Evolutionary conservation across 2,329 filamentous ascomycete genomes (phyloP).

Genomic region (Celoporthe dispersa): DNA sequence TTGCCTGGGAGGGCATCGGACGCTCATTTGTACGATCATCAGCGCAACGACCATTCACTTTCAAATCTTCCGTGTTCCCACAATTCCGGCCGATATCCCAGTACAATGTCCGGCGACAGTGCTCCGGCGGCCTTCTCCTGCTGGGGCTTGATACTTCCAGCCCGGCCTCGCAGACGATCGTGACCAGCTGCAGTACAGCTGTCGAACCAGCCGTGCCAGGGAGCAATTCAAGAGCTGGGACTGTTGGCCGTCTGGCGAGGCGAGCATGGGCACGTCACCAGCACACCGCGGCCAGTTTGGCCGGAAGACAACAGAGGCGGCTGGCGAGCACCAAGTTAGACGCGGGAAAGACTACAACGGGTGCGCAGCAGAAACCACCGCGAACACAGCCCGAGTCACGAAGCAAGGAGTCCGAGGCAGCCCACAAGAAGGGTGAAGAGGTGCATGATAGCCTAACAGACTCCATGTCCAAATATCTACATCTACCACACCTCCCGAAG

Average conservation of each 20-base stretch:
- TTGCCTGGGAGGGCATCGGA: conserved; percentile 27
- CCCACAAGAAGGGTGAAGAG: conserved; percentile 5
- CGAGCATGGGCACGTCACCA: conserved; percentile 43
- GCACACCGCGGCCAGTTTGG: conserved; percentile 36
- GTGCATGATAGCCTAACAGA: conserved; percentile 43
- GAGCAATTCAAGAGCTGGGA: conserved; percentile 37
- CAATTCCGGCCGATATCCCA: conserved; percentile 32
- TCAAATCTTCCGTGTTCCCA: conserved; percentile 36
- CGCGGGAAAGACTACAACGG: conserved; percentile 29
- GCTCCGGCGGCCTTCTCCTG: conserved; percentile 59
- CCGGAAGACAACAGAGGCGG: conserved; percentile 34
- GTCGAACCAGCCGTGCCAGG: conserved; percentile 42
- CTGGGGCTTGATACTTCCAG: conserved; percentile 49
- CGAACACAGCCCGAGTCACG: conserved; percentile 32
- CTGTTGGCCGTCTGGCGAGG: conserved; percentile 42
- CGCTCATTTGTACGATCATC: conserved; percentile 17
- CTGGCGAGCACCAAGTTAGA: conserved; percentile 38
- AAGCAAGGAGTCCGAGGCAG: conserved; percentile 43
- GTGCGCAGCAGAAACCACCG: conserved; percentile 21
- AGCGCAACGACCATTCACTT: conserved; percentile 31
- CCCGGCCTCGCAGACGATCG: conserved; percentile 44
- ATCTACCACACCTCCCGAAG: conserved; percentile 63
- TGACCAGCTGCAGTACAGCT: conserved; percentile 45
- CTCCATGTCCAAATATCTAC: conserved; percentile 63
- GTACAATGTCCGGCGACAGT: conserved; percentile 52